Conservation (phyloP, 2,329 filamentous ascomycete genomes). For the Penicillium paneum region DNA sequence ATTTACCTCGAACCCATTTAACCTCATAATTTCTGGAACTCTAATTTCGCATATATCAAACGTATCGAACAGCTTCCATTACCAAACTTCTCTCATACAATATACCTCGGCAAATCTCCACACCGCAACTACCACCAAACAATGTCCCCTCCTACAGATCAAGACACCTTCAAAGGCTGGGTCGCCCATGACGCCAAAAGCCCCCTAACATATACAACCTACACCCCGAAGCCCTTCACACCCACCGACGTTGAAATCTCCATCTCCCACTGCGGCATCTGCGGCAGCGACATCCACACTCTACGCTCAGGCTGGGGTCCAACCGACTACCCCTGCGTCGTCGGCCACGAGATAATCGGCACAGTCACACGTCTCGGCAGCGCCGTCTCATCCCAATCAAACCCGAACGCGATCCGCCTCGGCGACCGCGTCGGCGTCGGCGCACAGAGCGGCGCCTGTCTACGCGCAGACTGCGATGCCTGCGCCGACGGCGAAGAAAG, state of each 20-base stretch:
- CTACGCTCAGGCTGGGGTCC: conserved; percentile 51
- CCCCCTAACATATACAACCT: conserved; percentile 34
- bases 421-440: conserved; percentile 65
- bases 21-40: neutral
- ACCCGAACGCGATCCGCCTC: conserved; percentile 46
- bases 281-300: conserved; percentile 61
- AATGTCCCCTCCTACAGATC: neutral
- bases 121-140: neutral
- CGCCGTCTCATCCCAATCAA: conserved; percentile 24
- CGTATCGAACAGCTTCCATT: neutral
- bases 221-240: conserved; percentile 45
- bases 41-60: neutral
- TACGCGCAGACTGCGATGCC: conserved; percentile 41
- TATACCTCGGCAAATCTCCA: neutral
- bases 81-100: neutral
- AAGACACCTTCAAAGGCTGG: conserved; percentile 41
- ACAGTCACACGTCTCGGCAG: conserved; percentile 55
- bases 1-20: neutral
- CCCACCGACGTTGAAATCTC: conserved; percentile 66
- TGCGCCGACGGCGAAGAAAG: conserved; percentile 40
- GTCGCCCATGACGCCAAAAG: conserved; percentile 36
- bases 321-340: conserved; percentile 49
- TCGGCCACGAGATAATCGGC: conserved; percentile 66
- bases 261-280: conserved; percentile 65
- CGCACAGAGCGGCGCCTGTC: conserved; percentile 58